Evolutionary conservation across 1,284 basidiomycete genomes (phyloP), one percentile per base, ranked within the genome.

Genomic region (Naganishia sp.): DNA sequence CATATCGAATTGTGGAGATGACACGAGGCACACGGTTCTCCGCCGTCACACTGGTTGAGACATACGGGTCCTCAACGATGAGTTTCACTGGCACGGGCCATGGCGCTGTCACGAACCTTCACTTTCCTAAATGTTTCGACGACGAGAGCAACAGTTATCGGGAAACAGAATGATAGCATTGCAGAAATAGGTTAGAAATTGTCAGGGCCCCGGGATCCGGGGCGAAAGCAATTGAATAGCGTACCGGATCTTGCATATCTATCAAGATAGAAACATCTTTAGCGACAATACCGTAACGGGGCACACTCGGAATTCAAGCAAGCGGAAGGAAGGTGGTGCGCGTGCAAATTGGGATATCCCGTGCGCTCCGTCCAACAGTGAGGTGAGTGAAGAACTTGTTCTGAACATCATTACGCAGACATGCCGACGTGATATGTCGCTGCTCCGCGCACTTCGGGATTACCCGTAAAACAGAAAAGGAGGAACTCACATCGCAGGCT

Each of bases 211-310:
- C 4, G 13, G 13, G 36, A 28, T 28, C 13, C 2, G 6, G 13
- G 13, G 36, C 36, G 36, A 10, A 10, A 10, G 36, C 36, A 13
- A 39, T 39, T 39, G 36, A 9, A 7, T 13, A 7, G 13, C 66
- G 33, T 52, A 67, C 66, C 66, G 55, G n/a, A 68, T 55, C 53
- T 68, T 68, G 33, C 67, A 68, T 21, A 68, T 64, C 63, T 68
- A 13, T 1, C 2, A 10, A 31, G 5, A 39, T 13, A 36, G 4
- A 16, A 28, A 44, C 9, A 33, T 9, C 0, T 16, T 33, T 13
- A 31, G 31, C 31, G 15, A 7, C 23, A 28, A 9, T 25, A 10
- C 21, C 49, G 49, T 13, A 21, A 13, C 48, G 23, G 9, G 25
- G 21, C 21, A 28, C 28, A 1, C 28, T 5, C 5, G 28, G 5